Base-by-base conservation (phyloP, 768 basidiomycete genomes). In the Zangia roseola region DNA sequence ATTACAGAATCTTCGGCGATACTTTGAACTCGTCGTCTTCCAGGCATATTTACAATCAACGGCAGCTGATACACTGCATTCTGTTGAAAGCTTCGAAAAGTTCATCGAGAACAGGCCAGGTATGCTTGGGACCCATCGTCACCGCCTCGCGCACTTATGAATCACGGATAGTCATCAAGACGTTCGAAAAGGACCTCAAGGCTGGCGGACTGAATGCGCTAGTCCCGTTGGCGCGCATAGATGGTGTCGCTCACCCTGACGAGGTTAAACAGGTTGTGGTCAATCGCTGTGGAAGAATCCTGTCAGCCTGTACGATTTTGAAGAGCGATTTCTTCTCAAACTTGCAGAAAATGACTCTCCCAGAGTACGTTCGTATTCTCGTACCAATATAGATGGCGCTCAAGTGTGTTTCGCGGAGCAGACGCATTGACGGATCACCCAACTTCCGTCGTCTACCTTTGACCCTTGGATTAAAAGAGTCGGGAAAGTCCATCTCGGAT, bases 301-400 rank as follows among this genome's bases (percentile, higher is more conserved):
- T 98, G 0, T 95, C 91, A 12, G 89, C 92, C 2, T 90, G 84
- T 5, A 92, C 94, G 1, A 97, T 98, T 57, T 74, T 98, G 61
- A 99, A 99, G 73, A 91, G 88, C 60, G 92, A 94, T 63, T 92
- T 93, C 75, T 94, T 94, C 77, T 83, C 83, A 6, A 91, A 91
- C 62, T 64, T 98, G 26, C 97, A 98, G 71, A 98, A 97, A 73
- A 92, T 97, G 84, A 90, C 91, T 4, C 74, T 99, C 3, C 90
- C 94, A 0, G 97, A 98, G 88, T 94, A 52, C 53, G 86, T 53
- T 44, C 43, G n/a, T 6, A 44, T 19, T 19, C 12, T 34, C 14
- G 3, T 49, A 13, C 14, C 17, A 30, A 38, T 24, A 17, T 38
- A 36, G 24, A 25, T 49, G 43, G 43, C 44, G 28, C 47, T 56